Evolutionary conservation across 768 basidiomycete species (phyloP).

Genomic region (Lentinula boryana): DNA sequence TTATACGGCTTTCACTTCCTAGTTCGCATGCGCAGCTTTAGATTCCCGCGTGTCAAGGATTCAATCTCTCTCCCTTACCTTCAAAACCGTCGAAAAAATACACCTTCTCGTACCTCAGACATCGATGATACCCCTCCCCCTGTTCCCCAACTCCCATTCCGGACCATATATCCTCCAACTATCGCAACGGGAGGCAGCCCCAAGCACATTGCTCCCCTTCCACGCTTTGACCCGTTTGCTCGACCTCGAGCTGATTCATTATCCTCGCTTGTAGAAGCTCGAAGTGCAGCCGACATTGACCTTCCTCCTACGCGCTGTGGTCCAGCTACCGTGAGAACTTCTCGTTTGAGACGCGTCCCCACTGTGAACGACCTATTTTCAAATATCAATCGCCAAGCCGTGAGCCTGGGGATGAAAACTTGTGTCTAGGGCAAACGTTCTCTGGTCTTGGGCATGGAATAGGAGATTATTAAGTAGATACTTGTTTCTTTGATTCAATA

Average conservation of each 20-base stretch:
- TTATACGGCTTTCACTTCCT: neutral
- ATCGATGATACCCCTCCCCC: neutral
- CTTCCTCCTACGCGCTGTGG: neutral
- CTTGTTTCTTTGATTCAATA: no score
- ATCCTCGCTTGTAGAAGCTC: constrained; percentile 15
- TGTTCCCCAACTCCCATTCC: neutral
- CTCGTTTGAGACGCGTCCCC: neutral
- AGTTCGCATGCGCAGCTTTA: constrained; percentile 1
- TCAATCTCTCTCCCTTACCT: constrained; percentile 1
- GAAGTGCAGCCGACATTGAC: neutral
- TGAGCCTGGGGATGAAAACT: neutral
- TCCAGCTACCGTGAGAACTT: neutral
- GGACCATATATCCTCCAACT: neutral
- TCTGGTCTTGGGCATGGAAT: no score
- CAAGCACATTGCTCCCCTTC: constrained; percentile 17
- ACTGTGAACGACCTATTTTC: neutral
- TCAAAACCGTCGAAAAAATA: neutral
- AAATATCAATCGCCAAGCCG: neutral
- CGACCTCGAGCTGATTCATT: constrained; percentile 21
- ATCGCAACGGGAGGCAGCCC: neutral
- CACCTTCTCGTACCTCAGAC: neutral
- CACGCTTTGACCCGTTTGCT: constrained; percentile 20
- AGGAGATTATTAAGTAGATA: no score
- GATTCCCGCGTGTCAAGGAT: neutral
- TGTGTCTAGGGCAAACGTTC: neutral